A percentile compares a stretch with the other conserved stretches of the same genome.
These are phyloP conservation scores for Sisymbrium altissimum DNA, from an alignment of 345 rosid species.

Conservation along the genomic window DNA sequence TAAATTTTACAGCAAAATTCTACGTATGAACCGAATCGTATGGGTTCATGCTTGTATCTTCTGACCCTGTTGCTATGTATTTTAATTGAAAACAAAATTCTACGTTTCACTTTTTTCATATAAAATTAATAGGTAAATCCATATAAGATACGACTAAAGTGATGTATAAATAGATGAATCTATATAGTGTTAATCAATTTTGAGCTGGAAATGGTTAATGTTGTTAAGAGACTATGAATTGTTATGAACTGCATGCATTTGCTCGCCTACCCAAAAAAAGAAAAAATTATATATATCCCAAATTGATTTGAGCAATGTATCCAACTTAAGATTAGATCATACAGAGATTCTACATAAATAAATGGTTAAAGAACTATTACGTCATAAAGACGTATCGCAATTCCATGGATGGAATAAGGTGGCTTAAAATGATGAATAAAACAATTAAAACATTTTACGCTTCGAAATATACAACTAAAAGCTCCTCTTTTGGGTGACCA, in stretches of 20 bases:
- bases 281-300: too few species aligned
- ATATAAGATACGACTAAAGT: background rate
- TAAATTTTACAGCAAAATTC: too few species aligned
- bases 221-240: background rate
- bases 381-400: too few species aligned
- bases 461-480: too few species aligned
- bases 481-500: too few species aligned
- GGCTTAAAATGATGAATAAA: too few species aligned
- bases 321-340: background rate
- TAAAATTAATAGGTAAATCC: background rate
- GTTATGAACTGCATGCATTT: background rate
- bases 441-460: too few species aligned
- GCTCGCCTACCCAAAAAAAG: background rate
- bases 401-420: background rate
- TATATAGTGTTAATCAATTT: background rate
- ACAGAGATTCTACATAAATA: too few species aligned
- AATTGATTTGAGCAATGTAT: background rate
- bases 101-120: background rate
- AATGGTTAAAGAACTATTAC: too few species aligned
- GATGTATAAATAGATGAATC: background rate
- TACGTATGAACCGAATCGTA: too few species aligned
- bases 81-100: background rate
- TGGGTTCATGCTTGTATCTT: background rate
- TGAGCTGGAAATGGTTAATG: background rate
- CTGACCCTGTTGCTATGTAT: background rate